Conservation (phyloP, 169 alveolate species). For the Plasmodium cynomolgi region DNA sequence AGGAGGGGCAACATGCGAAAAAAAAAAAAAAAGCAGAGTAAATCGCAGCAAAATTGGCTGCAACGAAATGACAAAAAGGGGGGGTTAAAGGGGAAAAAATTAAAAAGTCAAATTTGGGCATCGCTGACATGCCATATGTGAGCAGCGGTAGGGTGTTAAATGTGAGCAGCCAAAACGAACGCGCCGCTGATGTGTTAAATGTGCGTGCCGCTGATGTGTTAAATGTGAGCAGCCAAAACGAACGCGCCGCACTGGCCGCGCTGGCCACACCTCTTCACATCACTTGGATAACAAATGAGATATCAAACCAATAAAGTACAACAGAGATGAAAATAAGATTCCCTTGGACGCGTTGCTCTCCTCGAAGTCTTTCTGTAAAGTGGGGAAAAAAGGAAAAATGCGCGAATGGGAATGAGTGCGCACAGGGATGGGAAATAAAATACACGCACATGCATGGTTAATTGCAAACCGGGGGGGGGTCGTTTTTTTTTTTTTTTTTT, state of each 20-base stretch:
- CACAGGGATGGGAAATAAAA: not conserved
- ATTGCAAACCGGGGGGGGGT: not conserved
- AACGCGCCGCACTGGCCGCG: not conserved
- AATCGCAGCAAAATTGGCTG: conserved; percentile 1
- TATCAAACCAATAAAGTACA: conserved; percentile 60
- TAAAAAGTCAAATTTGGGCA: not conserved
- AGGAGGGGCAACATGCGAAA: not conserved
- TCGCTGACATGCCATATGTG: conserved; percentile 42
- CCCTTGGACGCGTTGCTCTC: conserved; percentile 68
- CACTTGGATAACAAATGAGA: conserved; percentile 68
- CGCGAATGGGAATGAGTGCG: not conserved
- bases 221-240: not conserved
- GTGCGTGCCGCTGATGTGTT: not conserved
- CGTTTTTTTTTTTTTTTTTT: conserved; percentile 9
- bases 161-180: not conserved
- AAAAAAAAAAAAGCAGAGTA: not conserved
- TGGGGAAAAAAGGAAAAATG: not conserved
- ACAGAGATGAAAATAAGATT: conserved; percentile 44
- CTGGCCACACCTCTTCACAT: not conserved
- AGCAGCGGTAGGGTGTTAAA: not conserved
- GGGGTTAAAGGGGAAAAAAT: not conserved
- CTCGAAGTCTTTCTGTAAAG: conserved; percentile 39
- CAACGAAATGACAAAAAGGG: not conserved
- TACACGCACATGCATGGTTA: not conserved
- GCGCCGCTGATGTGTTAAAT: no score